These are phyloP conservation scores for Neonectria faginata DNA, from an alignment of 2,329 filamentous ascomycete species.

Conservation along the genomic window DNA sequence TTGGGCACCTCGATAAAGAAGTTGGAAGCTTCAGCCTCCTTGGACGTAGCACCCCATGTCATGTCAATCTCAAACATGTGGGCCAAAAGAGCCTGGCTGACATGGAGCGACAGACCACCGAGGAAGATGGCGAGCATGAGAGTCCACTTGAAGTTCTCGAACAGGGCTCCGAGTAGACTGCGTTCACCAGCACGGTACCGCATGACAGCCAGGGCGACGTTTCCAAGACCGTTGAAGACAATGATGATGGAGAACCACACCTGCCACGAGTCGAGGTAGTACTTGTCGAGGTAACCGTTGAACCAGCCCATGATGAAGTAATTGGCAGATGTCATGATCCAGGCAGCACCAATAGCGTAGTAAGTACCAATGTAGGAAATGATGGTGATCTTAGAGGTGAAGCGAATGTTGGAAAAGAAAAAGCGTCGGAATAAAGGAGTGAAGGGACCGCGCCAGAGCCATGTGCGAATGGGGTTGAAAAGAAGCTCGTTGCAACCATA, in stretches of 20 bases:
- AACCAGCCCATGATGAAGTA: conserved; percentile 83
- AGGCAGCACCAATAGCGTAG: conserved; percentile 81
- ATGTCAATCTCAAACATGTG: conserved; percentile 91
- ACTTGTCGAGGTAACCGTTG: conserved; percentile 82
- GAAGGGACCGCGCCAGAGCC: conserved; percentile 80
- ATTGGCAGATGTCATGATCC: conserved; percentile 78
- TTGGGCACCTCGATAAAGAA: conserved; percentile 88
- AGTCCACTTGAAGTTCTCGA: conserved; percentile 80
- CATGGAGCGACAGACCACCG: conserved; percentile 82
- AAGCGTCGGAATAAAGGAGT: conserved; percentile 83
- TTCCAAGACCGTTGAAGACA: conserved; percentile 81
- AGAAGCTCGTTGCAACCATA: conserved; percentile 86
- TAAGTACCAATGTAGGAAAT: conserved; percentile 84
- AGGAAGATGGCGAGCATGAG: conserved; percentile 82
- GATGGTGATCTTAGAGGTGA: conserved; percentile 81
- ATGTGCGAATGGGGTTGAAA: conserved; percentile 81
- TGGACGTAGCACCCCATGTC: conserved; percentile 86
- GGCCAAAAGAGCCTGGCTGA: conserved; percentile 80
- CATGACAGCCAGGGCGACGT: conserved; percentile 77
- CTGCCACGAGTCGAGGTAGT: conserved; percentile 82
- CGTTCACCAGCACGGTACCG: conserved; percentile 77
- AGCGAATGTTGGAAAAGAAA: conserved; percentile 77
- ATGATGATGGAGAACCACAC: conserved; percentile 85
- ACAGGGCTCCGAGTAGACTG: conserved; percentile 66
- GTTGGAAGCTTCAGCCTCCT: conserved; percentile 83